phyloP scores from a whole-genome alignment of 2,329 filamentous ascomycete genomes.

The Trichoderma guizhouense region DNA sequence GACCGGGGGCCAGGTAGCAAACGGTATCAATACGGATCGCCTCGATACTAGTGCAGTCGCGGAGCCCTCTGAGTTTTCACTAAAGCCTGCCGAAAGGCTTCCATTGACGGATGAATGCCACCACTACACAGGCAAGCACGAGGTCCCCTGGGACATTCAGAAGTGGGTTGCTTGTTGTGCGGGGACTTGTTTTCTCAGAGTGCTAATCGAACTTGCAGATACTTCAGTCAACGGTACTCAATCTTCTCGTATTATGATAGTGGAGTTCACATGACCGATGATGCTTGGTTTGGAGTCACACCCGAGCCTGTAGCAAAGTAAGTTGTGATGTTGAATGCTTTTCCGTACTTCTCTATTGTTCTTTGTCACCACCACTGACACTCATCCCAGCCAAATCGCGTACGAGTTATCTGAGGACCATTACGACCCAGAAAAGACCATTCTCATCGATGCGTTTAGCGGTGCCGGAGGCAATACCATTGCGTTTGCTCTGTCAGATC shows the following conservation, averaged over 20 bases:
- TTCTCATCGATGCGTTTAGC: slow-evolving; percentile 83
- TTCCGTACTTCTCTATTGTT: not conserved
- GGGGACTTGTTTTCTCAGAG: not conserved
- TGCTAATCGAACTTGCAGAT: slow-evolving; percentile 49
- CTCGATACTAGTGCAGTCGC: not conserved
- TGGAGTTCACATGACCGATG: slow-evolving; percentile 85
- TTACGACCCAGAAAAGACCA: slow-evolving; percentile 53
- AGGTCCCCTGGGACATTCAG: slow-evolving; percentile 79
- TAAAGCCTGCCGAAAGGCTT: slow-evolving; percentile 44
- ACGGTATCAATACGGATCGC: not conserved
- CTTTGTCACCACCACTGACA: not conserved
- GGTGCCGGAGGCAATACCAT: slow-evolving; percentile 93
- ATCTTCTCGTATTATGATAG: slow-evolving; percentile 87
- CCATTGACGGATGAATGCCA: slow-evolving; percentile 62
- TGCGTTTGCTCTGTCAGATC: slow-evolving; percentile 78
- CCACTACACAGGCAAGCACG: slow-evolving; percentile 66
- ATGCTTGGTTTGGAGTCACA: slow-evolving; percentile 96
- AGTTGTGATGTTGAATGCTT: slow-evolving; percentile 25
- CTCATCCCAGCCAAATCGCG: slow-evolving; percentile 64
- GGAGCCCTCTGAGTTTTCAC: slow-evolving; percentile 25
- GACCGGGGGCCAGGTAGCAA: not conserved
- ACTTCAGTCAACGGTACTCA: slow-evolving; percentile 83
- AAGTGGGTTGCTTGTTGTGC: slow-evolving; percentile 57
- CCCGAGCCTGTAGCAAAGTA: slow-evolving; percentile 87
- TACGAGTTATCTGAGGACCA: slow-evolving; percentile 69